Conservation (phyloP, 176 grass and related monocot species). For the Tillandsia leiboldiana region DNA sequence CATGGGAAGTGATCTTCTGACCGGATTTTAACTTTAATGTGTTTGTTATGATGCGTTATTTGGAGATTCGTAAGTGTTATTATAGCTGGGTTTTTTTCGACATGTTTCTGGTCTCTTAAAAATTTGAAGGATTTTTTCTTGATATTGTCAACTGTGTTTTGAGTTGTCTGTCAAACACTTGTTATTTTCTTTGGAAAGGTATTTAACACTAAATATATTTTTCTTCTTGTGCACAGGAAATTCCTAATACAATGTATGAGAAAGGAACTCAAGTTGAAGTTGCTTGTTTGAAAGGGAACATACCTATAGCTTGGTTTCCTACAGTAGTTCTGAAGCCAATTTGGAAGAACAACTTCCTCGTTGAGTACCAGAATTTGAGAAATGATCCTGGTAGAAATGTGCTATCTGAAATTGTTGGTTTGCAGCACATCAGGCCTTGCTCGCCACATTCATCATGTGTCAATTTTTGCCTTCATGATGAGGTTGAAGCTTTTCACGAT, state of each 20-base stretch:
- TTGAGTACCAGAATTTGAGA: conserved; percentile 33
- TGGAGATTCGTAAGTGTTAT: too few relatives aligned
- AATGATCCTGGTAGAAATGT: conserved; percentile 8
- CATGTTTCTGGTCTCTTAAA: too few relatives aligned
- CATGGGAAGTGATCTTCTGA: too few relatives aligned
- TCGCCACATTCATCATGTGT: conserved; percentile 20
- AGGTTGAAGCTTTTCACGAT: conserved; percentile 50
- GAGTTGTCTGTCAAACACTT: too few relatives aligned
- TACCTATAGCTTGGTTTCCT: conserved; percentile 43
- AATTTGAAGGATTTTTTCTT: too few relatives aligned
- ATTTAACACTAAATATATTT: conserved; percentile 8
- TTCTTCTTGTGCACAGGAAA: conserved; percentile 26
- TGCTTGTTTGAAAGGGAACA: conserved; percentile 29
- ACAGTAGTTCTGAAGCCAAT: conserved; percentile 38
- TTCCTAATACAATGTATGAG: conserved; percentile 23
- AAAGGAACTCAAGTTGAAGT: conserved; percentile 41
- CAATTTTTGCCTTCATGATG: conserved; percentile 40
- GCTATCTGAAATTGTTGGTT: conserved; percentile 39
- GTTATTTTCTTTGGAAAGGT: too few relatives aligned
- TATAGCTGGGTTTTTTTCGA: too few relatives aligned
- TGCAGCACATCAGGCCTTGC: conserved; percentile 50
- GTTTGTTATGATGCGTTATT: too few relatives aligned
- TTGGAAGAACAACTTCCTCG: conserved; percentile 60
- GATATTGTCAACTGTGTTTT: too few relatives aligned
- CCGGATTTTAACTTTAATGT: too few relatives aligned